Conservation (phyloP, 2,329 filamentous ascomycete genomes). For the Lasiodiplodia citricola region DNA sequence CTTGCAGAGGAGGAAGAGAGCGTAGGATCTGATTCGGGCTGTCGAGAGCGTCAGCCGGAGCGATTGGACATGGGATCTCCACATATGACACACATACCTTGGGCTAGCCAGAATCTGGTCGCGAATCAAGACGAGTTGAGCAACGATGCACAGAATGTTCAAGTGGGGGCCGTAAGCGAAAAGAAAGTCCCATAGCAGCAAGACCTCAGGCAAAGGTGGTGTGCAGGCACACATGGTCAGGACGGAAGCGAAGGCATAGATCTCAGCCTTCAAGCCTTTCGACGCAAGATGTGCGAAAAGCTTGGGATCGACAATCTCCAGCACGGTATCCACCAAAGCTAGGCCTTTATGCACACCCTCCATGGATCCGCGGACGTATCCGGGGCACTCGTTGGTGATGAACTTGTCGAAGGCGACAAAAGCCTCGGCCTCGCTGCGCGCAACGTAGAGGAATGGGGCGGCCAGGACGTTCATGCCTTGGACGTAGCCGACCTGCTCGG, state of each 20-base stretch:
- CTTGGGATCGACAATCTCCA: constrained; percentile 89
- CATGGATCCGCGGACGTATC: constrained; percentile 95
- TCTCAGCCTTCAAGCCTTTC: constrained; percentile 88
- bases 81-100: constrained; percentile 63
- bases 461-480: constrained; percentile 99
- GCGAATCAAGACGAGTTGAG: constrained; percentile 87
- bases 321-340: constrained; percentile 86
- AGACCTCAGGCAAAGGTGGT: constrained; percentile 88
- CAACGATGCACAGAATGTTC: constrained; percentile 95
- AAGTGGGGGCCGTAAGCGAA: constrained; percentile 95
- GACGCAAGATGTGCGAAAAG: constrained; percentile 81
- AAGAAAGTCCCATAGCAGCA: constrained; percentile 94
- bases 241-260: constrained; percentile 96
- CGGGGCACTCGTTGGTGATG: constrained; percentile 85
- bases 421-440: constrained; percentile 91
- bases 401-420: constrained; percentile 90
- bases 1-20: constrained; percentile 82
- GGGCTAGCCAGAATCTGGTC: constrained; percentile 81
- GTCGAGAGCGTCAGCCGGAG: constrained; percentile 13
- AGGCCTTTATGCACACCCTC: constrained; percentile 94
- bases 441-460: constrained; percentile 93
- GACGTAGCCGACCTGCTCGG: constrained; percentile 83
- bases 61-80: background rate
- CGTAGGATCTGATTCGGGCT: constrained; percentile 93
- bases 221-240: constrained; percentile 95